phyloP scores from a whole-genome alignment of 1,284 basidiomycete genomes.

The Cryptococcus sp. region DNA sequence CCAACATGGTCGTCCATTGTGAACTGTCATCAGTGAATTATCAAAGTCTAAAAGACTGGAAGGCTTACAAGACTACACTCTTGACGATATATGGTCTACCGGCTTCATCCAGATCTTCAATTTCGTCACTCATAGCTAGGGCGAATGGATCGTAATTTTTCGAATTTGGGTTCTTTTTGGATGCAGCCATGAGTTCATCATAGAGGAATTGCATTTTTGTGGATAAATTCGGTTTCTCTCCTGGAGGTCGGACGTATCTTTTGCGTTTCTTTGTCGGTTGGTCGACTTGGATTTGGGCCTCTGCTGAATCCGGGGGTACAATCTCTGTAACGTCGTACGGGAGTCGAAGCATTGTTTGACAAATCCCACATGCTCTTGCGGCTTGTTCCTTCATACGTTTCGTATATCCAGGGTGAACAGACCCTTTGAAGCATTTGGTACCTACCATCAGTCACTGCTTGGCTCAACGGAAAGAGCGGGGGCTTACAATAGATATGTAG shows the following conservation, averaged over 20 bases:
- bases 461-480: neutral
- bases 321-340: constrained; percentile 72
- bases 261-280: constrained; percentile 47
- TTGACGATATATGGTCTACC: constrained; percentile 55
- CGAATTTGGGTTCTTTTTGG: constrained; percentile 72
- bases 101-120: constrained; percentile 64
- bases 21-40: constrained; percentile 54
- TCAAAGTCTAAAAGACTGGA: neutral
- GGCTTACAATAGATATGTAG: constrained; percentile 81
- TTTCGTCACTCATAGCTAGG: constrained; percentile 54
- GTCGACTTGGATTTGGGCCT: constrained; percentile 8
- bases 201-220: constrained; percentile 80
- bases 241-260: constrained; percentile 66
- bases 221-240: constrained; percentile 68
- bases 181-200: constrained; percentile 68
- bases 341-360: constrained; percentile 59
- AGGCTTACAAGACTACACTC: constrained; percentile 81
- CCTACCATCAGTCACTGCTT: constrained; percentile 16
- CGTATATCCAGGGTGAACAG: constrained; percentile 74
- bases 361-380: constrained; percentile 66
- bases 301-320: constrained; percentile 53
- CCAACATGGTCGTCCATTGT: constrained; percentile 94
- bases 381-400: constrained; percentile 56
- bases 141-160: constrained; percentile 68
- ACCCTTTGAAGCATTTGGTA: constrained; percentile 68